Evolutionary conservation across 2,329 filamentous ascomycete genomes (phyloP), one percentile per base, ranked within the genome.

Genomic region (Cladobotryum mycophilum): DNA sequence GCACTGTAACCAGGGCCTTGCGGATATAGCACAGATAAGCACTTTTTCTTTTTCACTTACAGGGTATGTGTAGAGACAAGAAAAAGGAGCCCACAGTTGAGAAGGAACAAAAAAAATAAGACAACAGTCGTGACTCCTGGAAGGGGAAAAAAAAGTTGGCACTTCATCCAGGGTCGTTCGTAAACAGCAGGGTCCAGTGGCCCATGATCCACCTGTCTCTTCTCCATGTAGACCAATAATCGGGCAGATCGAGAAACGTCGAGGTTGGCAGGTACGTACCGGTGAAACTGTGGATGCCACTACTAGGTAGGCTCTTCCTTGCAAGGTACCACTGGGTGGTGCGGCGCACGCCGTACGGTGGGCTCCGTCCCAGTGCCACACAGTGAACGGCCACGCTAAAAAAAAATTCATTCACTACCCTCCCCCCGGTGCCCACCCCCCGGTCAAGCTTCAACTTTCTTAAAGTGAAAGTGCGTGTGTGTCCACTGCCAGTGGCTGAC

Each of bases 181-280:
- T 41, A 49, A 33, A 40, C 17, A 33, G 22, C 57, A 56, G 54
- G 58, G 56, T 57, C 58, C 50, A 55, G 20, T 40, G 30, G 46
- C 18, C 14, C 38, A 48, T 45, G 42, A 35, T 45, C 42, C 42
- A 45, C 42, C 42, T 45, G 49, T 42, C 47, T 44, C 33, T 51
- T 45, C 12, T 35, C n/a, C 25, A 30, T 43, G 48, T 48, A 54
- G 48, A 46, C 67, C 67, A 69, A 68, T 70, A 58, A 69, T 70
- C 65, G 65, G 61, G 34, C 42, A 60, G 65, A 68, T 68, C 62
- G 64, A 58, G 45, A 47, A 58, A 52, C 40, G 40, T 36, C 36
- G 15, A 42, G 15, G 15, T 42, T 42, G 40, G 40, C 40, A 38
- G 36, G 36, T 38, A 13, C 36, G 14, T 38, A n/a, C 14, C 14